Base-by-base conservation (phyloP, 495 filamentous ascomycete species). In the Talaromyces borbonicus region DNA sequence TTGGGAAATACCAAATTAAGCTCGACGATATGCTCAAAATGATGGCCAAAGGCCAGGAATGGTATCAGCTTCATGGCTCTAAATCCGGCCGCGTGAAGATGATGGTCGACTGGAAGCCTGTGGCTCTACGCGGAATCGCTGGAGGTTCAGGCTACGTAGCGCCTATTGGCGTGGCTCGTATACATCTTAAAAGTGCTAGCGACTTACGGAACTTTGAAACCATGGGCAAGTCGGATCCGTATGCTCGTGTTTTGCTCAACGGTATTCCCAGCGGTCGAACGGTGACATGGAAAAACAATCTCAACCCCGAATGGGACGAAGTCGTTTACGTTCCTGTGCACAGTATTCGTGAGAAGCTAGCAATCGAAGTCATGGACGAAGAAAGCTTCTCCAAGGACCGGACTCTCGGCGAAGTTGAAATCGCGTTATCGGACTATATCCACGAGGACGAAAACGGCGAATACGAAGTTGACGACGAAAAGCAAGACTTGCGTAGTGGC, bases 181-280 rank as follows among this genome's bases (percentile, higher is more conserved):
- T 99, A 51, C 89, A 99, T 59, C 94, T 97, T 70, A 80, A 84
- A 67, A 78, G 74, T 45, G 92, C 85, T 22, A 75, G 73, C 37
- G 73, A 87, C 44, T 75, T 99, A 16, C 86, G 88, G 36, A 99
- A 99, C 60, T 66, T 96, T 43, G 92, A 99, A 58, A 83, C 86
- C 32, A 78, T 99, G 67, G 93, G 92, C 63, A 96, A 96, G 66
- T 96, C 90, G 8, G 92, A 99, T 60, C 86, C 92, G 0, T 99
- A 97, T 56, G 86, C 77, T 19, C 81, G 90, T 14, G 83, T 96
- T 7, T 67, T 96, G 35, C 75, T 95, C 23, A 93, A 88, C 24
- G 90, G 92, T 23, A 75, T 96, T 39, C 83, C 90, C 55, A 94
- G 86, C 56, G 90, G 74, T 15, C 78, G 87, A 43, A 95, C 93